Evolutionary conservation across 1,284 basidiomycete genomes (phyloP), one percentile per base, ranked within the genome.

Genomic region (Tremellales sp.): DNA sequence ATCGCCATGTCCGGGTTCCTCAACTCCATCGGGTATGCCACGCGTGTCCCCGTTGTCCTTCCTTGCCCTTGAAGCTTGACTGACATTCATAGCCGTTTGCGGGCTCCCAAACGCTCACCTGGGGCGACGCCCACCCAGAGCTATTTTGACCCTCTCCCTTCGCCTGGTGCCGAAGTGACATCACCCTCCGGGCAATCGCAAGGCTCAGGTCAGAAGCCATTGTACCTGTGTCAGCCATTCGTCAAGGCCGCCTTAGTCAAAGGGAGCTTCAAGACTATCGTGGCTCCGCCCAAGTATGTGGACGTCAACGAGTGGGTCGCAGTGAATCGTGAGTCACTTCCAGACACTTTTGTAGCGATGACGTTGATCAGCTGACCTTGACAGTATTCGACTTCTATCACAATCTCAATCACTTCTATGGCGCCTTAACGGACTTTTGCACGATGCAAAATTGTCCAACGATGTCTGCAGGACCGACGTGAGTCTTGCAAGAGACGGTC

Each of bases 241-340:
- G 91, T 94, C 46, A 92, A 97, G 65, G 89, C 92, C 1, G 91
- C 94, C 1, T 80, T 99, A 25, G 93, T 99, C 58, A 97, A 97
- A 74, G 94, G 94, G 15, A 94, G 91, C 70, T 97, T 97, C 78
- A 97, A 97, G 77, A 97, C 93, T 1, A 97, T 98, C 61, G 92
- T 97, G 35, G 89, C 92, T 76, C 82, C 96, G 31, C 96, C 96
- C 17, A 97, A 97, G 72, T 97, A 94, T 68, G 88, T 92, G 36
- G 90, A 96, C 72, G 88, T 92, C 45, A 93, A 91, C 81, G 96
- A 98, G 75, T 98, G 96, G 96, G 90, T 98, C 26, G 94, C 93
- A 1, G 87, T 96, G 52, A 97, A 97, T 68, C 81, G 92, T 97
- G 69, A 69, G 89, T 79, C 22, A 42, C n/a, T n/a, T 31, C 10